Evolutionary conservation across 2,329 filamentous ascomycete species (phyloP), one percentile per base, ranked within the genome.

Genomic region (Fusarium nanum): DNA sequence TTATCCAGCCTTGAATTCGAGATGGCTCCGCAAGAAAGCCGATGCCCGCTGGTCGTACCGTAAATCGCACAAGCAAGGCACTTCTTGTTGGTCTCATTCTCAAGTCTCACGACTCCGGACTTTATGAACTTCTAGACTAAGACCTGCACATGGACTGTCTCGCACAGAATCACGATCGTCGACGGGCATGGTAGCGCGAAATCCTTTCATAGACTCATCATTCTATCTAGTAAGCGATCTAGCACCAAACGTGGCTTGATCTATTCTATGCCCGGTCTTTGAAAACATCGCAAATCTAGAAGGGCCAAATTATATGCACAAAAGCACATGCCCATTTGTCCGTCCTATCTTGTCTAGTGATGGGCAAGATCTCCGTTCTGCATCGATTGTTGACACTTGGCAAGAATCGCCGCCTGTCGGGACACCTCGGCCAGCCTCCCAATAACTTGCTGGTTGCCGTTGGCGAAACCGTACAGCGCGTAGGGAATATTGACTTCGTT

Each of bases 401-500:
- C 87, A 71, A 94, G 82, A 60, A 95, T 92, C 55, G 88, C 87
- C 14, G 93, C 92, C 81, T 97, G 93, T 75, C 90, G 90, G 27
- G 91, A 91, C 3, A 97, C 90, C 75, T 97, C 92, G 6, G 88
- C 91, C 50, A 97, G 83, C 46, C 89, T 86, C 18, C 91, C 86
- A 73, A 97, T 88, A 14, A 97, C 93, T 72, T 93, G 85, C 79
- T 91, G 91, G 78, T 96, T 97, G 8, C 93, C 92, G 71, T 93
- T 89, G 20, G 92, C 88, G 76, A 97, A 97, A 2, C 92, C 93
- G 76, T 94, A 94, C 55, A 96, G 85, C 8, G 93, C 91, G 76
- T 97, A 97, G 3, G 92, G 93, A 60, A 97, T 93, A 18, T 88
- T 89, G 1, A 93, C 93, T 27, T 97, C 93, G 48, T 88, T 83